Conservation (phyloP, 1,284 basidiomycete genomes). For the Rhodotorula sp. region DNA sequence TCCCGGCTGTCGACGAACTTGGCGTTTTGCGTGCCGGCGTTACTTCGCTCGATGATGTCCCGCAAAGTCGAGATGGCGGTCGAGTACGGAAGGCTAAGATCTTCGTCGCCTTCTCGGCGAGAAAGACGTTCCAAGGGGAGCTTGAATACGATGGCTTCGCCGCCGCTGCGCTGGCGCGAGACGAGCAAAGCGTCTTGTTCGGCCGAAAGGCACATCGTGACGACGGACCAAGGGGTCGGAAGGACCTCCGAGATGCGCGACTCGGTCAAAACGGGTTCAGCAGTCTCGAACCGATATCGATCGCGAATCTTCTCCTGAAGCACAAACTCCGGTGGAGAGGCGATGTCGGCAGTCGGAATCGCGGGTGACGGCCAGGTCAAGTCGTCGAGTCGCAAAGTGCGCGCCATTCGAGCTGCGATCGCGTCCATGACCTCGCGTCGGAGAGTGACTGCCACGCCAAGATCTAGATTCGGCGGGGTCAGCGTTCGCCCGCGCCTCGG, state of each 20-base stretch:
- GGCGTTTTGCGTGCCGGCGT: conserved; percentile 73
- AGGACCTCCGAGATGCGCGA: conserved; percentile 53
- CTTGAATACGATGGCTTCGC: conserved; percentile 75
- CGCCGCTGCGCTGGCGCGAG: conserved; percentile 68
- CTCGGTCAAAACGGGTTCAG: conserved; percentile 50
- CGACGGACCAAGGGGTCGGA: conserved; percentile 77
- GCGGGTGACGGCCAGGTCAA: conserved; percentile 33
- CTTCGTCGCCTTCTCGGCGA: conserved; percentile 67
- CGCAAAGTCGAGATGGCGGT: conserved; percentile 71
- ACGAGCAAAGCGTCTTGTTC: conserved; percentile 82
- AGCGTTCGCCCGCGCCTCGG: no score
- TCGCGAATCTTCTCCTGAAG: conserved; percentile 54
- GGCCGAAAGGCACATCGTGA: conserved; percentile 78
- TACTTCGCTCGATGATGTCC: conserved; percentile 74
- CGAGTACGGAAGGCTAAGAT: conserved; percentile 69
- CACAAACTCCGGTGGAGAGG: neutral
- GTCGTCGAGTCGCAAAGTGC: conserved; percentile 45
- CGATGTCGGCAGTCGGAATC: no score
- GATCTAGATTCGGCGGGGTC: conserved; percentile 55
- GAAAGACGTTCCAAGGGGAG: conserved; percentile 78
- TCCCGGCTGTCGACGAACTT: conserved; percentile 62
- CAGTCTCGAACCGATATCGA: conserved; percentile 58
- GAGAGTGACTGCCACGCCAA: conserved; percentile 69
- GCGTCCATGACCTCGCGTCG: conserved; percentile 63
- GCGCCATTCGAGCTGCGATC: conserved; percentile 57